Evolutionary conservation across 345 rosid genomes (phyloP), one percentile per base, ranked within the genome.

Genomic region (Eucalyptus albens): DNA sequence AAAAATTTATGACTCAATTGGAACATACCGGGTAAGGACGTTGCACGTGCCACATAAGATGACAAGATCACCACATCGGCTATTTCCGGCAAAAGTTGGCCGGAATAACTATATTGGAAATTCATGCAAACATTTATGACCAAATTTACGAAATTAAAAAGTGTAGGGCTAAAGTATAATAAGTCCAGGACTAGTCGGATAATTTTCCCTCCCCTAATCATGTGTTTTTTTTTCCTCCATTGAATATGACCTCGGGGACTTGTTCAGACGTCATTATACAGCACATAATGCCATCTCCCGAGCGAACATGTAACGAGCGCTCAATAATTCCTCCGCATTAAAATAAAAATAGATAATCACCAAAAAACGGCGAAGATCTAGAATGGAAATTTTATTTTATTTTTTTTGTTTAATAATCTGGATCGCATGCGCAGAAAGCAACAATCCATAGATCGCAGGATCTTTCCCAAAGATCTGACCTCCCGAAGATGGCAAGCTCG

Each of bases 51-150:
- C 3, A 0, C 12, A 22, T 24, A 56, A 0, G 62, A 56, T 24
- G 21, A n/a, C 0, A 1, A 0, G 1, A 31, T 8, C 0, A 2
- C 80, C 40, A 67, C 80, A 14, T 31, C 3, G 0, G 3, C 8
- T 17, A 16, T 67, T 67, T n/a, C 3, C 1, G 0, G 1, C 6
- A 0, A 67, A 67, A 67, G 2, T 15, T 29, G 1, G 3, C 2
- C 0, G 0, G 0, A 65, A 29, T 15, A 15, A 65, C 1, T 2
- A n/a, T 6, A 65, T 15, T n/a, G 1, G 15, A n/a, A 65, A 0
- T 14, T 65, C 11, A 15, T 29, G 3, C 10, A 65, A 65, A 65
- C 0, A 0, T 14, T n/a, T 65, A 65, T 6, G 10, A 53, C 1
- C 0, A 1, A 29, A 62, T 29, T 62, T 15, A 0, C 6, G 5